A percentile compares a stretch with the other conserved stretches of the same genome.
Evolutionary conservation across 306 rosid species (phyloP).

Genomic region (Sicyos baderoa): DNA sequence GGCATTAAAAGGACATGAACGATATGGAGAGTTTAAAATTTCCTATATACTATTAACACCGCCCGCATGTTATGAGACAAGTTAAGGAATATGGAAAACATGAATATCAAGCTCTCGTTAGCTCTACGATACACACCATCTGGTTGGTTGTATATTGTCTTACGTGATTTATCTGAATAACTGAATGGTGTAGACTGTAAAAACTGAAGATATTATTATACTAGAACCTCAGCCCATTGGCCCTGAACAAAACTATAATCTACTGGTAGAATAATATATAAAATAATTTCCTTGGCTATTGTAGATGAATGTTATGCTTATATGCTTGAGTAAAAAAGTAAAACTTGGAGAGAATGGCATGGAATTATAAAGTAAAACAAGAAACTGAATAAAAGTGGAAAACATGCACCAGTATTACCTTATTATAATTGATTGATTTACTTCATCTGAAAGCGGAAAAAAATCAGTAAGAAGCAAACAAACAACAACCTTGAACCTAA

Average conservation of each 20-base stretch:
- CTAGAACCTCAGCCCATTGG: constrained; percentile 1
- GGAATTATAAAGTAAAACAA: neutral
- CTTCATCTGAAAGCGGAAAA: constrained; percentile 65
- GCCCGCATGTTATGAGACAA: constrained; percentile 10
- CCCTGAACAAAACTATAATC: neutral
- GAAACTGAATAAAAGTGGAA: neutral
- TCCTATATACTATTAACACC: constrained; percentile 7
- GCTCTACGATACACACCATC: too few species aligned
- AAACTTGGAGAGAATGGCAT: neutral
- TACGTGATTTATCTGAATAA: too few species aligned
- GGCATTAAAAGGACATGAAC: neutral
- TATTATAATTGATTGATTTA: constrained; percentile 90
- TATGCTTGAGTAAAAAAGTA: neutral
- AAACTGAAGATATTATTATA: neutral
- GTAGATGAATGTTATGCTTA: neutral
- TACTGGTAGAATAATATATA: neutral
- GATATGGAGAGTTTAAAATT: constrained; percentile 23
- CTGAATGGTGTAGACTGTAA: too few species aligned
- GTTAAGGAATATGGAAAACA: neutral
- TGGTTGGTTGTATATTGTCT: too few species aligned
- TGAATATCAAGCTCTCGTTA: neutral
- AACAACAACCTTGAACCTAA: constrained; percentile 7
- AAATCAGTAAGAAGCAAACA: constrained; percentile 22
- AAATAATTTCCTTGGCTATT: neutral
- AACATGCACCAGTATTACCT: constrained; percentile 38